Evolutionary conservation across 2,329 filamentous ascomycete genomes (phyloP).

Genomic region (Epichloe hybrida): DNA sequence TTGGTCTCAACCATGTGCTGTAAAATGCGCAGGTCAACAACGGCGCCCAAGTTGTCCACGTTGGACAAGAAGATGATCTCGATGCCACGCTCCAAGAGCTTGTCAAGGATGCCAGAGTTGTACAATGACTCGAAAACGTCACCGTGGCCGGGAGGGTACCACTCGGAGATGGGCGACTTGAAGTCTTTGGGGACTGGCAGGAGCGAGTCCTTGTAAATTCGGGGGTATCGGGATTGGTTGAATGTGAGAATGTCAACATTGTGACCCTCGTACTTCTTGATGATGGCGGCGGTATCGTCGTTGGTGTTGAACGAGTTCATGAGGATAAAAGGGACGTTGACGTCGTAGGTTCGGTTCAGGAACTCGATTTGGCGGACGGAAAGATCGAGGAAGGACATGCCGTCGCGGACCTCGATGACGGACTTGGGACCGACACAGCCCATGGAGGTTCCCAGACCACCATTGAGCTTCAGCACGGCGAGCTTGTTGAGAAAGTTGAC

Average conservation of each 20-base stretch:
- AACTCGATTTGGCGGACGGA: constrained; percentile 98
- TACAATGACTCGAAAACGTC: constrained; percentile 99
- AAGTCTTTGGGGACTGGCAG: constrained; percentile 86
- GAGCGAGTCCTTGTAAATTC: constrained; percentile 95
- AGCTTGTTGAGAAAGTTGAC: constrained; percentile 94
- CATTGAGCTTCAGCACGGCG: constrained; percentile 97
- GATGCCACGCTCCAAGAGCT: constrained; percentile 87
- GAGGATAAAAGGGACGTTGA: constrained; percentile 94
- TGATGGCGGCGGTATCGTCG: constrained; percentile 93
- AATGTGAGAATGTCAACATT: constrained; percentile 99
- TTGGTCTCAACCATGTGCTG: constrained; percentile 99
- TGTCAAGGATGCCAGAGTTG: constrained; percentile 96
- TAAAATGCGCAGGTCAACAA: constrained; percentile 93
- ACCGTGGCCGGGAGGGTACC: constrained; percentile 98
- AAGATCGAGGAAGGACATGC: constrained; percentile 99
- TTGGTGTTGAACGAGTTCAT: constrained; percentile 99
- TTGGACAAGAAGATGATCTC: constrained; percentile 99
- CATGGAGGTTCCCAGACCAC: constrained; percentile 98
- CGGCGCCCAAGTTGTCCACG: constrained; percentile 94
- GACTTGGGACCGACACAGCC: constrained; percentile 98
- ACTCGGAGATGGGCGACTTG: constrained; percentile 81
- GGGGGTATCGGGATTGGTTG: constrained; percentile 98
- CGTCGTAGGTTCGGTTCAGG: constrained; percentile 93
- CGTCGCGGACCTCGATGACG: constrained; percentile 97
- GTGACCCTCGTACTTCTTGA: constrained; percentile 99